Base-by-base conservation (phyloP, 1,284 basidiomycete genomes). In the Microbotryum lychnidis-dioicae region DNA sequence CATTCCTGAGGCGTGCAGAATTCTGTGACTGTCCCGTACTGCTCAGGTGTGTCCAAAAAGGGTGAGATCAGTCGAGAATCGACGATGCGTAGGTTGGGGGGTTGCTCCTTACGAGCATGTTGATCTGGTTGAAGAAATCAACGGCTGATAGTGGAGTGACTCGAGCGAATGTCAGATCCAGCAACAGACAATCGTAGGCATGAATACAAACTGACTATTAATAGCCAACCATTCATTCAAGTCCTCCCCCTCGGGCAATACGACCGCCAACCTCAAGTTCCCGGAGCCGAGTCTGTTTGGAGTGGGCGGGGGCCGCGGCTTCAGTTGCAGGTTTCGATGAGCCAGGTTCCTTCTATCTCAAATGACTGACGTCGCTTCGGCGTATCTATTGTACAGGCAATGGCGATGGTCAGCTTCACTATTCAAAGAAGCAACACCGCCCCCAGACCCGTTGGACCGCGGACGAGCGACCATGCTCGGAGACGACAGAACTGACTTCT, bases 1-100 rank as follows among this genome's bases (percentile, higher is more conserved):
- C 96, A 99, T 87, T 94, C 89, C 73, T 90, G 84, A 20, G 86
- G 81, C n/a, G 89, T 94, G 75, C 92, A 97, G 73, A 97, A 97
- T 76, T 97, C 92, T 6, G 91, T 93, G 21, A 97, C 84, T 6
- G 91, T 96, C 10, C 92, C 92, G 73, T 96, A 97, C 65, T 64
- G 57, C 2, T 14, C 25, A 23, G 53, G 33, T 2, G 27, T 21
- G 48, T 7, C 21, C 21, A 49, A 10, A 21, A 21, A 49, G 3
- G 31, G 8, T 33, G 10, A 33, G 48, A 46, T 23, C 18, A 45
- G 46, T 44, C 12, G 44, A 9, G 6, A 47, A 4, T 12, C 6
- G 14, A 20, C n/a, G 37, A 42, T 18, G 37, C 10, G 20, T 9
- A 31, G 31, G 31, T 10, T 31, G 6, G 31, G 31, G 10, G 51